Conservation (phyloP, 2,329 filamentous ascomycete species). For the Stagonosporopsis vannaccii region DNA sequence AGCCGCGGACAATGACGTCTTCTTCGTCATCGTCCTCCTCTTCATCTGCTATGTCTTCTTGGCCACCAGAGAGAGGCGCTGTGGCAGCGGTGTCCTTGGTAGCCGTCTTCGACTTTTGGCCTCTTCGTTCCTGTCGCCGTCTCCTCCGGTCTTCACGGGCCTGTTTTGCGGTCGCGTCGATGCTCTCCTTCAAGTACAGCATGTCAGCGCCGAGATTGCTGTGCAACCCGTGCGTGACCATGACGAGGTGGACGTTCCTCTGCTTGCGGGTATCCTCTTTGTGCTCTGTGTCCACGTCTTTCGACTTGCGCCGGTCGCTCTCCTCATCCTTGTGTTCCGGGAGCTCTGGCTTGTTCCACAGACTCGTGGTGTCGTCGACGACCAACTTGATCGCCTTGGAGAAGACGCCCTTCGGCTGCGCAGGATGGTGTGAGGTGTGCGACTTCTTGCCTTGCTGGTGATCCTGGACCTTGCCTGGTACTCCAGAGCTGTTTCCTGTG, state of each 20-base stretch:
- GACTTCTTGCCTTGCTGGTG: conserved; percentile 69
- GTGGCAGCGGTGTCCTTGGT: conserved; percentile 45
- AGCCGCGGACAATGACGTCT: conserved; percentile 88
- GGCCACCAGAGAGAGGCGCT: conserved; percentile 58
- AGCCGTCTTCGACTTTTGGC: conserved; percentile 2
- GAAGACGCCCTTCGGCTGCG: conserved; percentile 78
- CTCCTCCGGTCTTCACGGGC: conserved; percentile 73
- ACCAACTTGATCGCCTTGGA: conserved; percentile 79
- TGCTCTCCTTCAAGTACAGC: conserved; percentile 96
- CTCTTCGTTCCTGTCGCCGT: conserved; percentile 54
- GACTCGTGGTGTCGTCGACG: conserved; percentile 84
- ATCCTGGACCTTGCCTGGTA: conserved; percentile 73
- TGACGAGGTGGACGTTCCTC: conserved; percentile 87
- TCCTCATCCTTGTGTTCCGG: conserved; percentile 65
- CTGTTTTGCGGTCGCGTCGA: conserved; percentile 81
- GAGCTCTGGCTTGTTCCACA: conserved; percentile 92
- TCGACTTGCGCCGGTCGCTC: conserved; percentile 32
- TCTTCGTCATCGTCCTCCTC: conserved; percentile 72
- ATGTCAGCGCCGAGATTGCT: conserved; percentile 96
- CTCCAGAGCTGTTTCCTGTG: conserved; percentile 59
- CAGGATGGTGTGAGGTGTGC: conserved; percentile 60
- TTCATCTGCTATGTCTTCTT: conserved; percentile 54
- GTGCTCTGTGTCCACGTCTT: conserved; percentile 30
- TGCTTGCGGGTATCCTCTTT: conserved; percentile 57
- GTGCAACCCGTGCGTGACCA: conserved; percentile 92